Evolutionary conservation across 2,329 filamentous ascomycete species (phyloP).

Genomic region (Rutstroemia sp.): DNA sequence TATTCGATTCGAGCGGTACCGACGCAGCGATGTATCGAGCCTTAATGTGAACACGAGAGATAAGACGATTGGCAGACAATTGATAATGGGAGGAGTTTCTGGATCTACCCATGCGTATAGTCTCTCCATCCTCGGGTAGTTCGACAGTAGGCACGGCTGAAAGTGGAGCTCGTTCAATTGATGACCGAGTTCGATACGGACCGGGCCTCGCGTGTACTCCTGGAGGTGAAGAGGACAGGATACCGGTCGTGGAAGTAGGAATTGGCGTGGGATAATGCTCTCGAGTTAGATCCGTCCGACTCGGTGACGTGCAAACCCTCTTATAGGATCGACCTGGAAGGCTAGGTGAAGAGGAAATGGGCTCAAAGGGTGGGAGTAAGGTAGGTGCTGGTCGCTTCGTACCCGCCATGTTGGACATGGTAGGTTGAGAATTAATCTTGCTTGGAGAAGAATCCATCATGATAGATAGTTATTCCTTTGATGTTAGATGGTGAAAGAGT

Average conservation of each 20-base stretch:
- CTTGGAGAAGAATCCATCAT: conserved; percentile 32
- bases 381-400: conserved; percentile 58
- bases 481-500: conserved; percentile 1
- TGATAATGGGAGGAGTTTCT: conserved; percentile 96
- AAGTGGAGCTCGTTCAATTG: conserved; percentile 68
- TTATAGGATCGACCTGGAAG: conserved; percentile 65
- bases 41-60: conserved; percentile 89
- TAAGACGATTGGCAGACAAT: conserved; percentile 81
- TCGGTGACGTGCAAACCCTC: conserved; percentile 44
- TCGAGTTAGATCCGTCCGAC: conserved; percentile 27
- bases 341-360: conserved; percentile 68
- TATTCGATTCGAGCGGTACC: conserved; percentile 61
- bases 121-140: conserved; percentile 73
- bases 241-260: conserved; percentile 87
- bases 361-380: conserved; percentile 73
- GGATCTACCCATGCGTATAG: conserved; percentile 81
- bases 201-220: conserved; percentile 41
- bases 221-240: conserved; percentile 80
- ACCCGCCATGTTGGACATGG: conserved; percentile 32
- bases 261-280: conserved; percentile 83
- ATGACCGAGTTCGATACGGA: conserved; percentile 54
- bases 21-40: conserved; percentile 71
- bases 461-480: conserved; percentile 16
- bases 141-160: conserved; percentile 75
- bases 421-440: conserved; percentile 26